These are phyloP conservation scores for Immersiella caudata DNA, from an alignment of 495 filamentous ascomycete species.

Conservation along the genomic window DNA sequence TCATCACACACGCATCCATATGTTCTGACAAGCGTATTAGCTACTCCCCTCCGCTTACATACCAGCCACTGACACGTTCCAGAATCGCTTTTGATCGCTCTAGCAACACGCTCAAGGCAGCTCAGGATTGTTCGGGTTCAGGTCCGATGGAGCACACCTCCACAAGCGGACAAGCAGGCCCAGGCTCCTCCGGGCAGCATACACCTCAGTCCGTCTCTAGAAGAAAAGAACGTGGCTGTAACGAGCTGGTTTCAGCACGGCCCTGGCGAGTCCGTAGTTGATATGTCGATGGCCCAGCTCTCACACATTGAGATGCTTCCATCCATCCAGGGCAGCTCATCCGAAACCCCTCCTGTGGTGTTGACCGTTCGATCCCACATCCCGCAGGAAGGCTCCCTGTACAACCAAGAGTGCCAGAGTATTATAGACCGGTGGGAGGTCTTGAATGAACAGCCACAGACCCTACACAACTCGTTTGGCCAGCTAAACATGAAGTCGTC, in stretches of 20 bases:
- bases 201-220: slow-evolving; percentile 45
- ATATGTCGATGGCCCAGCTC: slow-evolving; percentile 59
- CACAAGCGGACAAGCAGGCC: slow-evolving; percentile 44
- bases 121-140: slow-evolving; percentile 63
- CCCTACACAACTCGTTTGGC: slow-evolving; percentile 72
- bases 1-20: slow-evolving; percentile 80
- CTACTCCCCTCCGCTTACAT: background rate
- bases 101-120: slow-evolving; percentile 67
- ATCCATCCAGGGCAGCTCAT: slow-evolving; percentile 47
- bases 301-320: slow-evolving; percentile 70
- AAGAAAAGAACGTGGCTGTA: slow-evolving; percentile 53
- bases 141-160: slow-evolving; percentile 55
- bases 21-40: slow-evolving; percentile 67
- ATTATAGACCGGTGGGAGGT: slow-evolving; percentile 80
- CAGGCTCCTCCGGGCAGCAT: slow-evolving; percentile 33
- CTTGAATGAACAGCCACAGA: slow-evolving; percentile 57
- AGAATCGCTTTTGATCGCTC: slow-evolving; percentile 62
- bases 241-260: slow-evolving; percentile 53
- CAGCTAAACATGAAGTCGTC: slow-evolving; percentile 63
- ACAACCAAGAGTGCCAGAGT: slow-evolving; percentile 63
- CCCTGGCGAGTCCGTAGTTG: slow-evolving; percentile 47
- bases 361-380: slow-evolving; percentile 71
- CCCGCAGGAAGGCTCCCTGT: slow-evolving; percentile 54
- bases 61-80: slow-evolving; percentile 23
- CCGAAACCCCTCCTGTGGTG: slow-evolving; percentile 59